Percentiles rank a stretch among this genome's conserved stretches.
phyloP scores from a whole-genome alignment of 345 rosid species.

The Eucalyptus victrix region DNA sequence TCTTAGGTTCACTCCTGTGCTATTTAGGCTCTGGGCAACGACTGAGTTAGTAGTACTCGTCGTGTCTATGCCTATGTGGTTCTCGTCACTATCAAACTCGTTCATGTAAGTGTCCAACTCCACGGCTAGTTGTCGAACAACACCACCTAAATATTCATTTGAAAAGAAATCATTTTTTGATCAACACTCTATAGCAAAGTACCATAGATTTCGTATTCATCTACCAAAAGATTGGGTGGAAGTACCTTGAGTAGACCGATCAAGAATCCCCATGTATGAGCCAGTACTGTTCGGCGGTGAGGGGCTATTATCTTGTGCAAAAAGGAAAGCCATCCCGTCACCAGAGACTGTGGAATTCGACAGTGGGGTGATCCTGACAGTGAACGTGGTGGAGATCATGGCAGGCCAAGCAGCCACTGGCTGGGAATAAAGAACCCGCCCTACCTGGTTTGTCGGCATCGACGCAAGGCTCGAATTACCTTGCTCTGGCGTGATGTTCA shows the following conservation, averaged over 20 bases:
- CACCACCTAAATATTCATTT: neutral
- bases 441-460: neutral
- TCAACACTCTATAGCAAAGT: neutral
- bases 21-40: constrained; percentile 4
- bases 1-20: constrained; percentile 17
- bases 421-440: constrained; percentile 10
- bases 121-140: constrained; percentile 14
- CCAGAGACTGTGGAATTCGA: neutral
- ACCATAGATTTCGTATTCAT: neutral
- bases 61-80: constrained; percentile 20
- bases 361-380: constrained; percentile 11
- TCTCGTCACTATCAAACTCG: constrained; percentile 19
- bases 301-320: constrained; percentile 5
- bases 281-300: constrained; percentile 18
- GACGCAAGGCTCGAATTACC: neutral
- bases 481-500: constrained; percentile 7
- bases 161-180: neutral
- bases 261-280: constrained; percentile 22
- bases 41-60: constrained; percentile 2
- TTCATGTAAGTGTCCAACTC: constrained; percentile 33
- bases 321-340: constrained; percentile 24
- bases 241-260: constrained; percentile 12
- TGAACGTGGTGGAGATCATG: constrained; percentile 13
- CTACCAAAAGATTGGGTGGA: neutral
- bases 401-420: constrained; percentile 24